phyloP scores from a whole-genome alignment of 2,329 filamentous ascomycete genomes.

The Blastomyces gilchristii region DNA sequence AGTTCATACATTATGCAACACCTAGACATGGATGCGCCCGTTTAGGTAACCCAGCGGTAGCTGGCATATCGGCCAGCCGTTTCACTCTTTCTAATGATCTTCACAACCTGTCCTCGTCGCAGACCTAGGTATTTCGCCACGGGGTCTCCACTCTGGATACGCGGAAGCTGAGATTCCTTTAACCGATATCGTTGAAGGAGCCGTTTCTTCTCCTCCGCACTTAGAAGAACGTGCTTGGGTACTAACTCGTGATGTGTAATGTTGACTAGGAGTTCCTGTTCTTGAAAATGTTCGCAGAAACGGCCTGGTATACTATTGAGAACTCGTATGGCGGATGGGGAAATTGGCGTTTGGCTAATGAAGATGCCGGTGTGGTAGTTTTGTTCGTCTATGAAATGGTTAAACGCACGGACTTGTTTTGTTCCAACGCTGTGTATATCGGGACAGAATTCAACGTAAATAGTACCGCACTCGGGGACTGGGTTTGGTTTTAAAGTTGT shows the following conservation, averaged over 20 bases:
- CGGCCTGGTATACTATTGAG: slow-evolving; percentile 67
- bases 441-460: slow-evolving; percentile 86
- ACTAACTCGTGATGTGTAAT: slow-evolving; percentile 97
- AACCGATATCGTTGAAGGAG: slow-evolving; percentile 82
- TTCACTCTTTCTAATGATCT: slow-evolving; percentile 93
- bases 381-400: slow-evolving; percentile 66
- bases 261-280: slow-evolving; percentile 92
- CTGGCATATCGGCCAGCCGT: slow-evolving; percentile 94
- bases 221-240: slow-evolving; percentile 83
- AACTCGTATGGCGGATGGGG: slow-evolving; percentile 76
- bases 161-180: slow-evolving; percentile 93
- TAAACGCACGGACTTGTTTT: slow-evolving; percentile 84
- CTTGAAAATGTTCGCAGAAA: slow-evolving; percentile 87
- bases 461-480: slow-evolving; percentile 62
- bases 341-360: slow-evolving; percentile 72
- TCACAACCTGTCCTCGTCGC: slow-evolving; percentile 87
- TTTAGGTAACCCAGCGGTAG: slow-evolving; percentile 60
- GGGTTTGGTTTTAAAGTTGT: slow-evolving; percentile 61
- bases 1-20: neutral
- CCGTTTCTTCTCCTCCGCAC: slow-evolving; percentile 76
- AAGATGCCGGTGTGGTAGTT: slow-evolving; percentile 86
- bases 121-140: slow-evolving; percentile 87
- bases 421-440: slow-evolving; percentile 68
- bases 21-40: too few relatives aligned
- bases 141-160: slow-evolving; percentile 84